Percentiles rank a stretch among this genome's conserved stretches.
These are phyloP conservation scores for Penicillium manginii DNA, from an alignment of 495 filamentous ascomycete species.

Conservation along the genomic window DNA sequence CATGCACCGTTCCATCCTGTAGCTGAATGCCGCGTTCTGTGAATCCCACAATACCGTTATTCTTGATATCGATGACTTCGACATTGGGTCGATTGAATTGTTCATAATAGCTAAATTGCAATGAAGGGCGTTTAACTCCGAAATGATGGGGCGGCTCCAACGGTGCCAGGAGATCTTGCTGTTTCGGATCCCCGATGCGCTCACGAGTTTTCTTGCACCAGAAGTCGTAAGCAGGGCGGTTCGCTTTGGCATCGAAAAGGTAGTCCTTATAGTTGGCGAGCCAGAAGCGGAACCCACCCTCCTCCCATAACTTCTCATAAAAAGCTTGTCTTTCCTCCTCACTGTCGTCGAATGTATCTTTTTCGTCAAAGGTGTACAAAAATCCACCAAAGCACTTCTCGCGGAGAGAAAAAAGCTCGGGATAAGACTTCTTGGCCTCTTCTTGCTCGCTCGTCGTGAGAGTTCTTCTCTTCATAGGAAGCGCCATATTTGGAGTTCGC, in stretches of 20 bases:
- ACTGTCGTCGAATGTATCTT: conserved; percentile 49
- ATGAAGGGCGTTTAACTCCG: conserved; percentile 58
- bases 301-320: conserved; percentile 49
- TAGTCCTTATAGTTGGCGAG: conserved; percentile 57
- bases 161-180: conserved; percentile 57
- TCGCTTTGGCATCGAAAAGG: conserved; percentile 50
- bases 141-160: conserved; percentile 52
- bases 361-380: conserved; percentile 46
- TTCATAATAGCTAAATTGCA: conserved; percentile 61
- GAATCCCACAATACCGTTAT: conserved; percentile 53
- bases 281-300: conserved; percentile 57
- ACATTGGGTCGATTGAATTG: conserved; percentile 60
- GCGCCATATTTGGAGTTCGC: conserved; percentile 56
- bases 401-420: conserved; percentile 15
- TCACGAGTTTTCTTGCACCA: conserved; percentile 57
- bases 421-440: conserved; percentile 4
- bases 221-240: conserved; percentile 56
- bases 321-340: conserved; percentile 52
- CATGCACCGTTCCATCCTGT: conserved; percentile 39
- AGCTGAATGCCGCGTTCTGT: conserved; percentile 44
- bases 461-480: conserved; percentile 53
- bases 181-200: conserved; percentile 51
- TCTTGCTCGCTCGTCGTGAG: conserved; percentile 7
- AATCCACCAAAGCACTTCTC: conserved; percentile 16
- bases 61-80: conserved; percentile 55